Percentiles rank a stretch among this genome's conserved stretches.
These are phyloP conservation scores for Boletus pseudo-olivaceus DNA, from an alignment of 768 basidiomycete species.

Conservation along the genomic window DNA sequence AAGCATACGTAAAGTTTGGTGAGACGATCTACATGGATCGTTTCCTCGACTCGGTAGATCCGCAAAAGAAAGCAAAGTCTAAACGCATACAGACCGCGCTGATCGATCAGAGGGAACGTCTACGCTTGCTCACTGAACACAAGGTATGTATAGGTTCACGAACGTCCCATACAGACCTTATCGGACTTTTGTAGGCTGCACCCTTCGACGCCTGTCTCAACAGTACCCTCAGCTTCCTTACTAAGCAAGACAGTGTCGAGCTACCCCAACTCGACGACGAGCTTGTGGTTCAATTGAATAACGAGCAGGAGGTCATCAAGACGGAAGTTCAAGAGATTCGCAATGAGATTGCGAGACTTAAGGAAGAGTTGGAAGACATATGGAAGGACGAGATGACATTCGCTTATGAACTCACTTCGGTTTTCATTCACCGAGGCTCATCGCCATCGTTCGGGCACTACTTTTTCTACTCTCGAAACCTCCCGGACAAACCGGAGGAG, in stretches of 20 bases:
- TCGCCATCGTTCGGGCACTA: conserved; percentile 90
- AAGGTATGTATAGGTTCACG: conserved; percentile 48
- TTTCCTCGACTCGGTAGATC: conserved; percentile 76
- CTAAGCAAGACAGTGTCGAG: conserved; percentile 40
- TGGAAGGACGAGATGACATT: conserved; percentile 68
- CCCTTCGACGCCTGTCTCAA: conserved; percentile 57
- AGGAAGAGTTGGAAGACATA: conserved; percentile 64
- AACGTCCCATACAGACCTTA: neutral
- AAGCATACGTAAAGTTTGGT: conserved; percentile 89
- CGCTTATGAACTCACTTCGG: conserved; percentile 88
- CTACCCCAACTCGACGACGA: conserved; percentile 58
- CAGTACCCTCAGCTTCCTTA: conserved; percentile 55
- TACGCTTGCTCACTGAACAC: conserved; percentile 63
- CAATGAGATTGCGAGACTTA: conserved; percentile 47
- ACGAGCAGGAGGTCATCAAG: conserved; percentile 52
- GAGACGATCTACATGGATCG: conserved; percentile 90
- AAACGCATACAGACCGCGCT: conserved; percentile 70
- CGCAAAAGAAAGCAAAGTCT: conserved; percentile 65
- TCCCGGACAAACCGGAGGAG: conserved; percentile 73
- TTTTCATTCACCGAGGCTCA: conserved; percentile 91
- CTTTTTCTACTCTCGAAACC: conserved; percentile 89
- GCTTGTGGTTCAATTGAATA: conserved; percentile 47
- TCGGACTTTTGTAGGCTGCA: conserved; percentile 44
- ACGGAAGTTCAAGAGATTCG: conserved; percentile 58
- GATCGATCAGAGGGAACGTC: conserved; percentile 58